Evolutionary conservation across 2,329 filamentous ascomycete genomes (phyloP).

Genomic region (Ophiostoma triangulosporum): DNA sequence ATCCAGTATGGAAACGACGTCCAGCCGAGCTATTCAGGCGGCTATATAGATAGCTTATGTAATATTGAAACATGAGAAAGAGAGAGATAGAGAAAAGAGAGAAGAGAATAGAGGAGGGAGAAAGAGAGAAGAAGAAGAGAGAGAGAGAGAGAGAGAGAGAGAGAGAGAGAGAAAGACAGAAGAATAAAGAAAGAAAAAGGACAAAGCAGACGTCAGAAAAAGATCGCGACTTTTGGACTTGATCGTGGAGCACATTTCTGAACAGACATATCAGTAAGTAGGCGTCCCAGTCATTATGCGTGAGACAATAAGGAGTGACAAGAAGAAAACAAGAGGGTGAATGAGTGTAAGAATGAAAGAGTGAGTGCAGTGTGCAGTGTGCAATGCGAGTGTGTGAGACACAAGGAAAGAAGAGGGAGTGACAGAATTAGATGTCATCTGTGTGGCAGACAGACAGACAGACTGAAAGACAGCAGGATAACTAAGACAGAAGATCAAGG

Average conservation of each 20-base stretch:
- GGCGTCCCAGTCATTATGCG: constrained; percentile 3
- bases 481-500: background rate
- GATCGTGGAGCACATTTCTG: background rate
- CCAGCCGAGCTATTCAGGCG: background rate
- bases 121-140: background rate
- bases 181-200: background rate
- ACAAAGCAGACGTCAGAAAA: background rate
- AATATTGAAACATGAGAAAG: background rate
- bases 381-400: background rate
- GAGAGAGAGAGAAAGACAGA: background rate
- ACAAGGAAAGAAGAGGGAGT: background rate
- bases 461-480: background rate
- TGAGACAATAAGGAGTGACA: background rate
- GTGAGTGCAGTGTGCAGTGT: background rate
- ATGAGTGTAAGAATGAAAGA: background rate
- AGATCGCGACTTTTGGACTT: background rate
- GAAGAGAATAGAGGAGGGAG: too few species aligned
- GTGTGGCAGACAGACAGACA: constrained; percentile 11
- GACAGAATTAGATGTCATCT: background rate
- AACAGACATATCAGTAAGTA: background rate
- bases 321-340: constrained; percentile 1
- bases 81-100: background rate
- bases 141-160: background rate
- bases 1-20: background rate
- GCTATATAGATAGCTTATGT: background rate